Conservation (phyloP, 176 grass and related monocot genomes). For the Poa annua region DNA sequence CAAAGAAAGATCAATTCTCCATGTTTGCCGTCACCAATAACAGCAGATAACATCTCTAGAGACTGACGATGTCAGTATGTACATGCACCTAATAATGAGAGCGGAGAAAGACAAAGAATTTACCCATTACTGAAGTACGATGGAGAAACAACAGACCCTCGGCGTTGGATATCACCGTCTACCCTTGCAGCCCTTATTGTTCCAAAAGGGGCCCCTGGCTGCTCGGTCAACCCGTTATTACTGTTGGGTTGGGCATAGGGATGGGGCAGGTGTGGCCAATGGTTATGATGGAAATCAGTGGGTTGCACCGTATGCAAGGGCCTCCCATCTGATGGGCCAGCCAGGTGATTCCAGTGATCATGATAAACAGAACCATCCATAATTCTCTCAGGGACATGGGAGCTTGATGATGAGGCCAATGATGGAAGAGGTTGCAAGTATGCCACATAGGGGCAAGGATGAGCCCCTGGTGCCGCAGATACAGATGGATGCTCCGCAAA, state of each 20-base stretch:
- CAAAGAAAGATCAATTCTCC: not conserved
- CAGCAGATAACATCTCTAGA: not conserved
- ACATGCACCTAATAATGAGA: not conserved
- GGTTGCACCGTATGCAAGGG: constrained; percentile 49
- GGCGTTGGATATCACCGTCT: constrained; percentile 56
- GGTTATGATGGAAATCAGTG: constrained; percentile 67
- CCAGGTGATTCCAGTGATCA: constrained; percentile 65
- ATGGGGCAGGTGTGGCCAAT: constrained; percentile 60
- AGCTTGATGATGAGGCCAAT: constrained; percentile 54
- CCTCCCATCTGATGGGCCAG: constrained; percentile 61
- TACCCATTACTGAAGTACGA: constrained; percentile 66
- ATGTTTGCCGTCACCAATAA: not conserved
- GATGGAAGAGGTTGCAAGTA: constrained; percentile 67
- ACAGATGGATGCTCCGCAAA: constrained; percentile 58
- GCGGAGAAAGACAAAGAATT: constrained; percentile 25
- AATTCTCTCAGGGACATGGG: constrained; percentile 56
- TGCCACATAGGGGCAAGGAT: constrained; percentile 67
- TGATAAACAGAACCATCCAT: constrained; percentile 60
- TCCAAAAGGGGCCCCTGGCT: constrained; percentile 60
- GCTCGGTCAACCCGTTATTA: constrained; percentile 47
- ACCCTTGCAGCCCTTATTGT: constrained; percentile 57
- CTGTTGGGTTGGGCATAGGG: constrained; percentile 60
- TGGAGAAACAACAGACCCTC: constrained; percentile 55
- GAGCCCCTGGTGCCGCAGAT: constrained; percentile 52
- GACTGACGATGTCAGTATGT: not conserved